These are phyloP conservation scores for Colletotrichum aenigma DNA, from an alignment of 2,329 filamentous ascomycete genomes.

Conservation along the genomic window DNA sequence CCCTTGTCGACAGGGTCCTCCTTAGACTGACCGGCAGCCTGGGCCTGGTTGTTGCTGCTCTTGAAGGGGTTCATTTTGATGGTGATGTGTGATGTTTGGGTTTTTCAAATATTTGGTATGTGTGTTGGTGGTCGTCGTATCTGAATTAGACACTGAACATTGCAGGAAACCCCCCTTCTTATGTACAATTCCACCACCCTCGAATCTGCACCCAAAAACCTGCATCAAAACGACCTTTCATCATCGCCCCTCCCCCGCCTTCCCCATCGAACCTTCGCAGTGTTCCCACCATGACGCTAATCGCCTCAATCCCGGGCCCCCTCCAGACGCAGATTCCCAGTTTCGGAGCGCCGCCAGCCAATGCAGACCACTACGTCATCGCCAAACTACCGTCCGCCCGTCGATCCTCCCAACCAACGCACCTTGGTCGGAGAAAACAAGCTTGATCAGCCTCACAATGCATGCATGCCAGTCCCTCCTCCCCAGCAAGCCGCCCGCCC, in stretches of 20 bases:
- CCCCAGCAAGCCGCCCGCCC: not conserved
- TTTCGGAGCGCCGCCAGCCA: not conserved
- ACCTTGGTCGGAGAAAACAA: not conserved
- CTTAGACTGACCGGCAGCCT: constrained; percentile 18
- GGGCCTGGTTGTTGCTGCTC: not conserved
- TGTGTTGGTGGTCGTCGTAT: no score
- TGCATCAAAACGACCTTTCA: not conserved
- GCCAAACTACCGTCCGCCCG: not conserved
- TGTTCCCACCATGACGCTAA: constrained; percentile 6
- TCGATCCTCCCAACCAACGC: not conserved
- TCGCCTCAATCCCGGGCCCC: not conserved
- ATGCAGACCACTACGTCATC: not conserved
- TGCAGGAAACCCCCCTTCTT: not conserved
- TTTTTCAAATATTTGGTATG: no score
- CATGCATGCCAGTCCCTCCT: not conserved
- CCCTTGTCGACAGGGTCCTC: constrained; percentile 44
- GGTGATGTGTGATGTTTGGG: not conserved
- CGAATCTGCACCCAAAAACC: not conserved
- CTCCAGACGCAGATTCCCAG: not conserved
- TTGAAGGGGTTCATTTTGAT: constrained; percentile 9
- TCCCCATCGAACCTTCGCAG: not conserved
- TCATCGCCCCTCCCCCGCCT: constrained; percentile 1
- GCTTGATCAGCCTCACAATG: not conserved
- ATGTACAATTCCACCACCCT: not conserved
- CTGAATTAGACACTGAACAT: no score